Conservation (phyloP, 2,329 filamentous ascomycete species). For the Diaporthe sp. region DNA sequence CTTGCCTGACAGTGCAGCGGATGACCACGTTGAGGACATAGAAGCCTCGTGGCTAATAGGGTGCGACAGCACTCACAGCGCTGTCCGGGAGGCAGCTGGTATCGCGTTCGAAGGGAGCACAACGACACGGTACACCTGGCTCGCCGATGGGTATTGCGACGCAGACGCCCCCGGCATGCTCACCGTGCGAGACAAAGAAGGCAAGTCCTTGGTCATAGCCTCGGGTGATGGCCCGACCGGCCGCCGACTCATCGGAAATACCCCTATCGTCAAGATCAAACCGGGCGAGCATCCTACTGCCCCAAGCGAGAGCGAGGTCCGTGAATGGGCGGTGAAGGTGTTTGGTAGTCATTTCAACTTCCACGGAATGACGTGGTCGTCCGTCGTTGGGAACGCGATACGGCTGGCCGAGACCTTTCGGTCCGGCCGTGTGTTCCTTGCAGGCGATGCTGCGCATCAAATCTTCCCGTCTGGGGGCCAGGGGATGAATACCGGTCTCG, state of each 20-base stretch:
- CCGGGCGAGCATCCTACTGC: neutral
- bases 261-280: neutral
- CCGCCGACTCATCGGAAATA: constrained; percentile 8
- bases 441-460: constrained; percentile 70
- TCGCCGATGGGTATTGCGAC: constrained; percentile 51
- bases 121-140: constrained; percentile 54
- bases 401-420: constrained; percentile 58
- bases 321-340: neutral
- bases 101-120: constrained; percentile 55
- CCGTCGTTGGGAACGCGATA: constrained; percentile 35
- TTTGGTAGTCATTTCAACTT: constrained; percentile 33
- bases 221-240: constrained; percentile 10
- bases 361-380: constrained; percentile 21
- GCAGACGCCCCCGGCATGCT: constrained; percentile 41
- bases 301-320: constrained; percentile 1
- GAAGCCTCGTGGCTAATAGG: constrained; percentile 55
- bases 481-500: constrained; percentile 70
- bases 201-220: constrained; percentile 21
- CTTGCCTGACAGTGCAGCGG: neutral
- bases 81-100: constrained; percentile 54
- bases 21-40: constrained; percentile 40
- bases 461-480: constrained; percentile 69
- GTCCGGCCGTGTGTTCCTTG: constrained; percentile 64
- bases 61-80: constrained; percentile 58
- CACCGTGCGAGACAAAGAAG: neutral